These are phyloP conservation scores for Corrigiola litoralis DNA, from an alignment of 179 eudicot species.

Conservation along the genomic window DNA sequence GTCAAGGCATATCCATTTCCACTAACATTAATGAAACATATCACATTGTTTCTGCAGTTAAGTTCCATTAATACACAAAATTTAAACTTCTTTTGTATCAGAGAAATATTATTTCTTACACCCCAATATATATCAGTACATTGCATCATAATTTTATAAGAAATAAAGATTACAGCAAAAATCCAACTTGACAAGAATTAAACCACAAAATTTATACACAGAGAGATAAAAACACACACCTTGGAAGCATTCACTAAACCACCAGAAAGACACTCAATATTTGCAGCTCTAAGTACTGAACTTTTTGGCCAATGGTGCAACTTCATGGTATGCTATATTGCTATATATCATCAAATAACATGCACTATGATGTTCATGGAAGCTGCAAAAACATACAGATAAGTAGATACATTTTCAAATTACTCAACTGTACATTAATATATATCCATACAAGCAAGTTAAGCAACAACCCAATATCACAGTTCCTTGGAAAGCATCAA, in stretches of 20 bases:
- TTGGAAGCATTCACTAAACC: slow-evolving; percentile 17
- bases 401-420: too few species aligned
- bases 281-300: slow-evolving; percentile 27
- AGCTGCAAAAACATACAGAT: neutral
- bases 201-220: neutral
- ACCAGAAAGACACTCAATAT: slow-evolving; percentile 20
- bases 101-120: too few species aligned
- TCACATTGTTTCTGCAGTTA: neutral
- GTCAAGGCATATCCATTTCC: too few species aligned
- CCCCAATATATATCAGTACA: too few species aligned
- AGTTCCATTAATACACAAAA: neutral
- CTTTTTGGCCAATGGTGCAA: slow-evolving; percentile 31
- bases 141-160: neutral
- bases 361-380: neutral
- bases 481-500: too few species aligned
- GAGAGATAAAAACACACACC: slow-evolving; percentile 30
- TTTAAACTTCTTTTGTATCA: too few species aligned
- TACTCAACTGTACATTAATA: neutral
- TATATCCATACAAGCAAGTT: too few species aligned
- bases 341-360: neutral
- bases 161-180: neutral
- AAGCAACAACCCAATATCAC: too few species aligned
- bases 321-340: slow-evolving; percentile 32
- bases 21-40: too few species aligned
- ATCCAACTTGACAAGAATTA: slow-evolving; percentile 5